Conservation (phyloP, 2,329 filamentous ascomycete genomes). For the Talaromyces islandicus region DNA sequence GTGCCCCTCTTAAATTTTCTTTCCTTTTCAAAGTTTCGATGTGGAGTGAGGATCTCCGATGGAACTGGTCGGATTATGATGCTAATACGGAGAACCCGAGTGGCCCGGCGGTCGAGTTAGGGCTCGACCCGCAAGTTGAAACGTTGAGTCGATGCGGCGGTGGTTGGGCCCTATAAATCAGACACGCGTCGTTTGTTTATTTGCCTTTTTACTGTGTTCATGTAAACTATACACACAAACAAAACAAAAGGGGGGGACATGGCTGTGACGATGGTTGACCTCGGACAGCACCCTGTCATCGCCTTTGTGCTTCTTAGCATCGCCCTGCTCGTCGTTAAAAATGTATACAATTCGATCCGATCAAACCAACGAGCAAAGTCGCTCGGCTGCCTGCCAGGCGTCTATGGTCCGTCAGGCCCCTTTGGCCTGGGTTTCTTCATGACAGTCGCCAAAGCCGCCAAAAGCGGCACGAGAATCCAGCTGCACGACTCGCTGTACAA, state of each 20-base stretch:
- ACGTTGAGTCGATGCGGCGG: neutral
- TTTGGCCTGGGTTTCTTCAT: slow-evolving; percentile 7
- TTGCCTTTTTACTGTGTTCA: neutral
- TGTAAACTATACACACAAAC: neutral
- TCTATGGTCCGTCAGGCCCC: slow-evolving; percentile 4
- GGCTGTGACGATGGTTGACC: neutral
- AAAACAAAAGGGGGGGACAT: neutral
- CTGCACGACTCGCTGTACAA: slow-evolving; percentile 3
- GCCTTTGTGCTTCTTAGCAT: neutral
- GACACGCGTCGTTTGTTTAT: neutral
- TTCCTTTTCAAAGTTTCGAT: too few species aligned
- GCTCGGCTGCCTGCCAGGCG: slow-evolving; percentile 5
- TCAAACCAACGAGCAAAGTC: neutral
- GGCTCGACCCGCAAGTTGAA: neutral
- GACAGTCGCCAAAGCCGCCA: slow-evolving; percentile 4
- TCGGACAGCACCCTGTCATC: neutral
- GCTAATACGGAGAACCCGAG: neutral
- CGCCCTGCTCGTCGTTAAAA: neutral
- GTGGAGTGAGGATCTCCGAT: neutral
- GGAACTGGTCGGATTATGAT: neutral
- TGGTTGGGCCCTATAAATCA: neutral
- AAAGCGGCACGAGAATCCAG: slow-evolving; percentile 1
- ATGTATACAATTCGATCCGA: neutral
- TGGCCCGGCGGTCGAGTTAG: neutral
- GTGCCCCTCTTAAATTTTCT: neutral